These are phyloP conservation scores for Phyllosticta citrichinensis DNA, from an alignment of 2,329 filamentous ascomycete species.

Conservation along the genomic window DNA sequence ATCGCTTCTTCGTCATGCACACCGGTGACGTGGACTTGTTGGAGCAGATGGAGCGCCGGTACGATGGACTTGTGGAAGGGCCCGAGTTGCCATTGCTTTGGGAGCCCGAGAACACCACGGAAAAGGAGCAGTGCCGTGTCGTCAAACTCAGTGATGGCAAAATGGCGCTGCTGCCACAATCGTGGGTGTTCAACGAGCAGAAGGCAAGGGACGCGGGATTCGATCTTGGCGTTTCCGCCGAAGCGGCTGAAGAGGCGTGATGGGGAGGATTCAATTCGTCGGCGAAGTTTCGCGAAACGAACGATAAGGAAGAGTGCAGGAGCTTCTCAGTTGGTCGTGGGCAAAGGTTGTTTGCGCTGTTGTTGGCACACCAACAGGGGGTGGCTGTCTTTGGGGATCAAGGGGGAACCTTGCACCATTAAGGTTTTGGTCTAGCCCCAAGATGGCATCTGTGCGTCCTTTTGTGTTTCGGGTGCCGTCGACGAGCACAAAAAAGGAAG, in stretches of 20 bases:
- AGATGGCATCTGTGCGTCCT: neutral
- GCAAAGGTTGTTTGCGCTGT: neutral
- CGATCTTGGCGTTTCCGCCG: neutral
- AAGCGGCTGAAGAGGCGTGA: conserved; percentile 8
- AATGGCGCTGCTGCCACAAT: conserved; percentile 19
- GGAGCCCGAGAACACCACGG: neutral
- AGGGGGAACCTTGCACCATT: neutral
- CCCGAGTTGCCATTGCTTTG: neutral
- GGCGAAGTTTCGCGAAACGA: conserved; percentile 21
- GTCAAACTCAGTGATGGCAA: conserved; percentile 13
- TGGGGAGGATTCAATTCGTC: conserved; percentile 17
- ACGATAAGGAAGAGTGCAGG: conserved; percentile 10
- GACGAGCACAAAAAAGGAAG: neutral
- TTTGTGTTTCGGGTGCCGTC: neutral
- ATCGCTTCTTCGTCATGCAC: conserved; percentile 75
- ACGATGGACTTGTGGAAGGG: neutral
- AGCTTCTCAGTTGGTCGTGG: neutral
- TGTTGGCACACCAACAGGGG: neutral
- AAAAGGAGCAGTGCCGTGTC: conserved; percentile 15
- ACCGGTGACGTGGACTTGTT: conserved; percentile 40
- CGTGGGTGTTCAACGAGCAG: conserved; percentile 13
- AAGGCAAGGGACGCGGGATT: neutral
- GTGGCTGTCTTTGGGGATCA: neutral
- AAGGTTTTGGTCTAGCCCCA: neutral
- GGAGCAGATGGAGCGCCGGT: conserved; percentile 31